Conservation (phyloP, 2,329 filamentous ascomycete genomes). For the Fusarium palustre region DNA sequence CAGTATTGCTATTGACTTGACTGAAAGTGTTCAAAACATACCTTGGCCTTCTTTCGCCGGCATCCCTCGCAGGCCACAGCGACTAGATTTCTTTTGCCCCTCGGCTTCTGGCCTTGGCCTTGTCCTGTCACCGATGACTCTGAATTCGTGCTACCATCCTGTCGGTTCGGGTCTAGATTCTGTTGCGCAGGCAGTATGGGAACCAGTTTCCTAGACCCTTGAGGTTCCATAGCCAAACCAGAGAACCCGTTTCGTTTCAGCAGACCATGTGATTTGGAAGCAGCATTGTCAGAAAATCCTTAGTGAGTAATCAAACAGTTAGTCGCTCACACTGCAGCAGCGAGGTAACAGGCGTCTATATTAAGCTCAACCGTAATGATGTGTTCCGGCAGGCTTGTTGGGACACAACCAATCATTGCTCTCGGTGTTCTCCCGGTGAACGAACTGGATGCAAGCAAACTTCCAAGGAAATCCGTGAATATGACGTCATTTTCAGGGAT, state of each 20-base stretch:
- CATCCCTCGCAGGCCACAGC: conserved; percentile 23
- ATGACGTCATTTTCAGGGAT: conserved; percentile 1
- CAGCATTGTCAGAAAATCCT: background rate
- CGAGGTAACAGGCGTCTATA: background rate
- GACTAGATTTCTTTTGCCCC: conserved; percentile 9
- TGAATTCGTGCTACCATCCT: background rate
- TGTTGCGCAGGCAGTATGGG: conserved; percentile 23
- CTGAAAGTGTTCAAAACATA: background rate
- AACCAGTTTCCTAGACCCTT: conserved; percentile 11
- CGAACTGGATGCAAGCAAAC: background rate
- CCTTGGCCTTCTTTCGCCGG: conserved; percentile 23
- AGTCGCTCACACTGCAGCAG: background rate
- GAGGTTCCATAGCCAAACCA: conserved; percentile 16
- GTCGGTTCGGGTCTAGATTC: background rate
- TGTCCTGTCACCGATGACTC: background rate
- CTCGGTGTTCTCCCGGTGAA: background rate
- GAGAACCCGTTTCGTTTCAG: background rate
- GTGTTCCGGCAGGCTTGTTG: background rate
- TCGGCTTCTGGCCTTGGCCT: background rate
- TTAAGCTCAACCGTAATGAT: background rate
- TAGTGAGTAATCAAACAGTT: background rate
- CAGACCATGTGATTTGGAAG: background rate
- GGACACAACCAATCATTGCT: background rate
- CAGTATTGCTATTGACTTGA: background rate
- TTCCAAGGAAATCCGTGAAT: background rate